Evolutionary conservation across 2,329 filamentous ascomycete genomes (phyloP).

Genomic region (Phyllosticta paracitricarpa): DNA sequence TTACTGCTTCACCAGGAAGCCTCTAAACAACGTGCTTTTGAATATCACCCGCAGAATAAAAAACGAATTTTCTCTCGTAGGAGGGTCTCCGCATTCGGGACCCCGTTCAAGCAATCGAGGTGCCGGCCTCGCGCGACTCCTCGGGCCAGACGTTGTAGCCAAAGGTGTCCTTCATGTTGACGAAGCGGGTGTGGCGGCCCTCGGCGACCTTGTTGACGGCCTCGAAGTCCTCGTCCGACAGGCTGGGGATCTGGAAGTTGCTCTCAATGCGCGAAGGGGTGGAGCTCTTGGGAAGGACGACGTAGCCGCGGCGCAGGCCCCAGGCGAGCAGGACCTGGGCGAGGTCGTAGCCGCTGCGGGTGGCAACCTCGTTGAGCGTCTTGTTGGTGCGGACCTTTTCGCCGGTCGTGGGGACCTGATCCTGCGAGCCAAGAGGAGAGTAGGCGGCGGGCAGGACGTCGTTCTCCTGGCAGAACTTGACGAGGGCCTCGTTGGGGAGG

Average conservation of each 20-base stretch:
- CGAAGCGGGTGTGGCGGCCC: constrained; percentile 59
- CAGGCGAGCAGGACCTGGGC: constrained; percentile 78
- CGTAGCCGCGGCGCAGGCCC: constrained; percentile 63
- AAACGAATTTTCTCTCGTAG: not conserved
- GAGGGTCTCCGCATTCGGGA: not conserved
- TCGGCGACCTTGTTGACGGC: constrained; percentile 55
- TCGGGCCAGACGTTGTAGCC: constrained; percentile 55
- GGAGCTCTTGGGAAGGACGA: constrained; percentile 33
- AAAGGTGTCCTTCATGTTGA: constrained; percentile 76
- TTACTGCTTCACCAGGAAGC: not conserved
- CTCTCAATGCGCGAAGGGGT: constrained; percentile 36
- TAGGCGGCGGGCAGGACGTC: constrained; percentile 54
- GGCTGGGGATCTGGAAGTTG: constrained; percentile 54
- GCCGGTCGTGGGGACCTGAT: constrained; percentile 58
- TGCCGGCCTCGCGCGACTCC: constrained; percentile 18
- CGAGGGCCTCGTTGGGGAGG: constrained; percentile 53
- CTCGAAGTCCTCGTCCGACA: constrained; percentile 45
- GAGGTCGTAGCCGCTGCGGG: constrained; percentile 64
- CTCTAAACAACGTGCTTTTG: not conserved
- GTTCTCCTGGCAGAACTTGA: constrained; percentile 48
- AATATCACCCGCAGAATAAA: not conserved
- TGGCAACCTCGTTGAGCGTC: constrained; percentile 54
- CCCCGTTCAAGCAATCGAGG: constrained; percentile 6
- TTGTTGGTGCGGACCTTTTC: constrained; percentile 61
- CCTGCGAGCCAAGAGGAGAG: constrained; percentile 59